Evolutionary conservation across 768 basidiomycete genomes (phyloP).

Genomic region (Tricholoma sp.): DNA sequence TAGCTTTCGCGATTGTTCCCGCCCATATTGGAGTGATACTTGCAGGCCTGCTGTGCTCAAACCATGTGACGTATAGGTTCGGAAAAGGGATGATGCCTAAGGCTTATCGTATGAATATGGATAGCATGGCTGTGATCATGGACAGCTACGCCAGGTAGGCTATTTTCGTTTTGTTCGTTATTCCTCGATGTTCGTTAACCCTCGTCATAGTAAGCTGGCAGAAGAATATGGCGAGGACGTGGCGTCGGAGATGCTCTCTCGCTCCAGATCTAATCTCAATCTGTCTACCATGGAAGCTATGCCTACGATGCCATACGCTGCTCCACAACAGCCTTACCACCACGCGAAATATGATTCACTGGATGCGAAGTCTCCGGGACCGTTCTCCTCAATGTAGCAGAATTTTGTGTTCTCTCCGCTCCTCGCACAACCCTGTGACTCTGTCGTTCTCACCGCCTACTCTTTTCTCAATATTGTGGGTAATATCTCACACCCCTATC

Average conservation of each 20-base stretch:
- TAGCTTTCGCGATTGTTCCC: conserved; percentile 63
- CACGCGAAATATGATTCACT: conserved; percentile 18
- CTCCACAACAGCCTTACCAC: conserved; percentile 11
- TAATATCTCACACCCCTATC: background rate
- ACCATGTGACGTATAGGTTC: conserved; percentile 83
- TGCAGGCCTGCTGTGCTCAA: conserved; percentile 63
- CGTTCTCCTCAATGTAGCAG: background rate
- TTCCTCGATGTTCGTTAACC: background rate
- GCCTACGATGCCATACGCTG: conserved; percentile 21
- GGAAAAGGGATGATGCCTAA: conserved; percentile 88
- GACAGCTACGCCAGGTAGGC: conserved; percentile 75
- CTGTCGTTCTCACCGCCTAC: background rate
- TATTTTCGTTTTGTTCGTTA: conserved; percentile 4
- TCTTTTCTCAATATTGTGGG: background rate
- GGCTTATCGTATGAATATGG: conserved; percentile 69
- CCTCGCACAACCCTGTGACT: background rate
- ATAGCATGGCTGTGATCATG: conserved; percentile 79
- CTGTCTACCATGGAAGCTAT: conserved; percentile 19
- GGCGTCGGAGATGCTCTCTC: conserved; percentile 52
- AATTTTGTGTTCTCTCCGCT: background rate
- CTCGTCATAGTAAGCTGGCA: conserved; percentile 55
- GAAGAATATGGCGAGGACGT: conserved; percentile 68
- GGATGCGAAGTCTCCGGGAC: conserved; percentile 11
- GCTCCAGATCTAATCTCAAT: conserved; percentile 52
- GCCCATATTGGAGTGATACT: conserved; percentile 62